Conservation (phyloP, 2,329 filamentous ascomycete genomes). For the Clathrospora elynae region DNA sequence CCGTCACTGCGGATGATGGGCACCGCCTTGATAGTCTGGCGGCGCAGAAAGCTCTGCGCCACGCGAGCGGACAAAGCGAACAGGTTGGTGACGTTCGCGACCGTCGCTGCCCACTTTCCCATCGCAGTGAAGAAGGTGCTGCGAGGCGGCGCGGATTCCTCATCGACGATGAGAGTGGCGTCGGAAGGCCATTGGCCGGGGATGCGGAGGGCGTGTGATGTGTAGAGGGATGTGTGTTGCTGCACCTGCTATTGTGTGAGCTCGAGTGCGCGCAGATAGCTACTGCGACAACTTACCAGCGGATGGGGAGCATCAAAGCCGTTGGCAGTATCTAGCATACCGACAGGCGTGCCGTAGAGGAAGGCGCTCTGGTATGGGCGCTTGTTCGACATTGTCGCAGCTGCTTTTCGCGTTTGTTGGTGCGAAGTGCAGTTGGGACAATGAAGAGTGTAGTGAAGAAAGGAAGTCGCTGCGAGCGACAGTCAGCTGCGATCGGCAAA, state of each 20-base stretch:
- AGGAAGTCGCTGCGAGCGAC: constrained; percentile 8
- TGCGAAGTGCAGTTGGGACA: constrained; percentile 16
- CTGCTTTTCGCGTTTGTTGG: constrained; percentile 6
- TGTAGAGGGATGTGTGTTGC: constrained; percentile 5
- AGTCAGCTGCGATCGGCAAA: constrained; percentile 5
- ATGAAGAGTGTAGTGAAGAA: constrained; percentile 13
- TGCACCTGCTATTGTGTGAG: constrained; percentile 23
- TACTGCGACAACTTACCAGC: constrained; percentile 24
- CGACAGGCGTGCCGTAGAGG: constrained; percentile 14
- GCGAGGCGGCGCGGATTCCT: constrained; percentile 2
- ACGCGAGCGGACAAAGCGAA: constrained; percentile 20
- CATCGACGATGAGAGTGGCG: background rate
- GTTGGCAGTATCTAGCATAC: constrained; percentile 12
- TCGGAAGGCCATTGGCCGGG: constrained; percentile 28
- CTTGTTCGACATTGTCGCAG: constrained; percentile 25
- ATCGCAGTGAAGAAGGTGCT: constrained; percentile 24
- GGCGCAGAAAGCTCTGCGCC: constrained; percentile 16
- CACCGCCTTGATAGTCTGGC: constrained; percentile 28
- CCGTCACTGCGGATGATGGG: constrained; percentile 27
- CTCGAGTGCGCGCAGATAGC: constrained; percentile 11
- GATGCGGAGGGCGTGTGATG: background rate
- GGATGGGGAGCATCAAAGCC: constrained; percentile 22
- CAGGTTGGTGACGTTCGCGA: constrained; percentile 16
- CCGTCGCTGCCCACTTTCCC: constrained; percentile 18
- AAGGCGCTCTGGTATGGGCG: constrained; percentile 25